Conservation (phyloP, 169 alveolate genomes). For the Plasmodium knowlesi region DNA sequence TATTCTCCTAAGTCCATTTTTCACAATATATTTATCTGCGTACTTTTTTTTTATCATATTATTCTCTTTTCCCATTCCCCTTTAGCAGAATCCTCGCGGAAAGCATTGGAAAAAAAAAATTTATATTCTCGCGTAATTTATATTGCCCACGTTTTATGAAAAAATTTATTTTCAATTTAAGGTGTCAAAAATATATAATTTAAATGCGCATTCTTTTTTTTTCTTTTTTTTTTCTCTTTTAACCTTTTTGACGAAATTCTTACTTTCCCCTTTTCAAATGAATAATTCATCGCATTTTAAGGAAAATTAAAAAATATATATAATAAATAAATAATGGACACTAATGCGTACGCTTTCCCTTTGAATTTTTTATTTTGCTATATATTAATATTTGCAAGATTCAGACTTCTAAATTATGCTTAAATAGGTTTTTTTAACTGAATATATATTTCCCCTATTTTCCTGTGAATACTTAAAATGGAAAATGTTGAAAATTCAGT, state of each 20-base stretch:
- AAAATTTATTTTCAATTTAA: background rate
- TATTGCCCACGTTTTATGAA: background rate
- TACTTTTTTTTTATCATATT: background rate
- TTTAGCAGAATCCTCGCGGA: background rate
- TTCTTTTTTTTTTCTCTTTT: no score
- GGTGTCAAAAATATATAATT: background rate
- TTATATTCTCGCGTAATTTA: background rate
- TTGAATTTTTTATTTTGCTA: background rate
- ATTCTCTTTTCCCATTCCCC: background rate
- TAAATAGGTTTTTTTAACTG: background rate
- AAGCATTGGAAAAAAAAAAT: background rate
- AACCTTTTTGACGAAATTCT: background rate
- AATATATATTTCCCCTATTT: background rate
- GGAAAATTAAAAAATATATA: background rate
- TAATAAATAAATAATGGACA: background rate
- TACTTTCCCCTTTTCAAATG: background rate
- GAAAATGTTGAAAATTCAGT: background rate
- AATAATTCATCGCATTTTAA: background rate
- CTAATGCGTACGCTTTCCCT: background rate
- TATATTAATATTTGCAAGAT: background rate
- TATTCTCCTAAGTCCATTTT: background rate
- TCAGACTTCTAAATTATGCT: background rate
- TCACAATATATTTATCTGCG: background rate
- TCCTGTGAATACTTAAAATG: background rate
- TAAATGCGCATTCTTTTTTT: background rate